These are phyloP conservation scores for Lasiosphaeria miniovina DNA, from an alignment of 495 filamentous ascomycete genomes.

Conservation along the genomic window DNA sequence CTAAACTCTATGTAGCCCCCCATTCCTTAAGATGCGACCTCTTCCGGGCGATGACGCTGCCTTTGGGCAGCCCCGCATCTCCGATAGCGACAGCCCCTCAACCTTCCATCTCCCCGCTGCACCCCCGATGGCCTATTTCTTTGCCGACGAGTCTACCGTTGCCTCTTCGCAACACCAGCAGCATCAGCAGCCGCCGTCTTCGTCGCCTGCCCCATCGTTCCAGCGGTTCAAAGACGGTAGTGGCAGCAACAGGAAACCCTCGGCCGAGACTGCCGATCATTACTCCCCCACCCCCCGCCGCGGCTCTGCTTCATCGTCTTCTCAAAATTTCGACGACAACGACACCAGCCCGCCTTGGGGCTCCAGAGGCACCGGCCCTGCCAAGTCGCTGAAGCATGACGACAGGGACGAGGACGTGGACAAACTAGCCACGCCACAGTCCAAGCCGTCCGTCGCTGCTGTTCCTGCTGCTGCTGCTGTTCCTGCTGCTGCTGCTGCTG, in stretches of 20 bases:
- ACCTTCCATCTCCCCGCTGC: conserved; percentile 26
- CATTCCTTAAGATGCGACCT: conserved; percentile 26
- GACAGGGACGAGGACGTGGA: no score
- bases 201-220: conserved; percentile 19
- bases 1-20: conserved; percentile 3
- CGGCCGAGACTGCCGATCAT: no score
- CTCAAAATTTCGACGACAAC: neutral
- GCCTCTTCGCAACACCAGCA: conserved; percentile 37
- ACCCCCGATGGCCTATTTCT: conserved; percentile 55
- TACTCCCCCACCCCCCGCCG: no score
- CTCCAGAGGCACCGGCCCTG: no score
- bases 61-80: conserved; percentile 24
- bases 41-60: conserved; percentile 24
- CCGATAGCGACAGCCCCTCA: conserved; percentile 25
- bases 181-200: neutral
- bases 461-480: no score
- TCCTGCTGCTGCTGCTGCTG: no score
- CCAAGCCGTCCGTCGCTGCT: conserved; percentile 2
- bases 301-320: no score
- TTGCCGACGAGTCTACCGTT: conserved; percentile 53
- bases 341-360: neutral
- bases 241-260: neutral
- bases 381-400: no score
- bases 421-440: neutral
- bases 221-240: conserved; percentile 33